Base-by-base conservation (phyloP, 495 filamentous ascomycete species). In the Cercophora newfieldiana region DNA sequence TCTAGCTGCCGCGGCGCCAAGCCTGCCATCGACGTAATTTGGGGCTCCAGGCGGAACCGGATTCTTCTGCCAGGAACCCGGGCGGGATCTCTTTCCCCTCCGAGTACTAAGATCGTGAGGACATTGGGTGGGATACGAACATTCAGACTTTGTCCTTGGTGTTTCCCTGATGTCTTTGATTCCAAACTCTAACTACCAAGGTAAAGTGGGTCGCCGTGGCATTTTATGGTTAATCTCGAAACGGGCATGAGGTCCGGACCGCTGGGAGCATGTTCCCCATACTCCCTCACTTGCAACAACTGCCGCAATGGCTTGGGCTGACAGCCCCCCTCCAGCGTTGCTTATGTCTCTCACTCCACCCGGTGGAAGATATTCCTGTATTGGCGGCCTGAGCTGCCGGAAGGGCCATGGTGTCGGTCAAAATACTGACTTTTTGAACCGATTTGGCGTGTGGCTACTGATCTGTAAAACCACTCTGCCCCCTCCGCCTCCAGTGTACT, bases 11-110 rank as follows among this genome's bases (percentile, higher is more conserved):
- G 24, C 26, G 55, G 8, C 26, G 26, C 24, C 18, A 57, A 57
- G 21, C 19, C 55, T 58, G 55, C 55, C 55, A 58, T 58, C 26
- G 26, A 58, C 55, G 26, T 58, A 33, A 33, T 33, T 14, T 33
- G 29, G 55, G 29, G 26, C 29, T 53, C 50, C 50, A 53, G 50
- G 21, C 50, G 50, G 50, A 19, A 53, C 50, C 50, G 19, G 19
- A 16, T 22, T 53, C 50, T 24, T 53, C 24, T 26, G 19, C 50
- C 10, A 53, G 19, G 50, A 22, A 53, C 21, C 21, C 8, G 37
- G 7, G 8, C 37, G 50, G 50, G 50, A 26, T 53, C 50, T 53
- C 4, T 25, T n/a, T 37, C 55, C 54, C n/a, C 26, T 37, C 26
- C 29, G n/a, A 21, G 26, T 31, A 58, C 55, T 26, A 58, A 58